Evolutionary conservation across 73 alveolate species (phyloP).

Genomic region (Durusdinium trenchii): DNA sequence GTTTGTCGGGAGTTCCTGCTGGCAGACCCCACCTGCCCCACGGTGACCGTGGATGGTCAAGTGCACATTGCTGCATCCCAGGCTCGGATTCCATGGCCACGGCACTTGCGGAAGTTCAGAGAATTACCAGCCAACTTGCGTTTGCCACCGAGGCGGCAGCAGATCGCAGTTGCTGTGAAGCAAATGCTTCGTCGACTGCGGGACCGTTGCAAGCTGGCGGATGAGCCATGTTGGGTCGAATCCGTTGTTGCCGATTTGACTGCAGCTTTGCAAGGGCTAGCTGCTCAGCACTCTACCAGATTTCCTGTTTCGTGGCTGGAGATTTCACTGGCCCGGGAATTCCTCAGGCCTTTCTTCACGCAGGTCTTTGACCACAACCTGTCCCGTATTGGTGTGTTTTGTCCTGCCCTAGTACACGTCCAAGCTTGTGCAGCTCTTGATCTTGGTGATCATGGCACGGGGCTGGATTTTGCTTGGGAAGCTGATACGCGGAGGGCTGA

Average conservation of each 20-base stretch:
- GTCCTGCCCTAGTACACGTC: neutral
- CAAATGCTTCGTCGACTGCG: neutral
- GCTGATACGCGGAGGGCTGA: neutral
- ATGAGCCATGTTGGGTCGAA: too few species aligned
- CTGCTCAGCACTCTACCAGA: too few species aligned
- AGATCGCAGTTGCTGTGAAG: conserved; percentile 9
- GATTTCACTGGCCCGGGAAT: neutral
- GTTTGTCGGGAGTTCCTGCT: neutral
- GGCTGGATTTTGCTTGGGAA: neutral
- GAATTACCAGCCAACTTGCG: conserved; percentile 38
- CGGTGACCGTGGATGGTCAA: too few species aligned
- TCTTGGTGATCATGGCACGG: neutral
- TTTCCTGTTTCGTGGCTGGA: neutral
- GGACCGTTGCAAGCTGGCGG: too few species aligned
- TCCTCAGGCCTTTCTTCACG: neutral
- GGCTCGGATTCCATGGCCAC: too few species aligned
- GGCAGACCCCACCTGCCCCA: conserved; percentile 20
- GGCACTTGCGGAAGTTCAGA: conserved; percentile 1
- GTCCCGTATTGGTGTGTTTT: neutral
- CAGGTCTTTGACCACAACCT: neutral
- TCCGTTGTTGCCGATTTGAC: too few species aligned
- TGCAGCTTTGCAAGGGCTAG: too few species aligned
- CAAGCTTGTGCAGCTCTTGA: neutral
- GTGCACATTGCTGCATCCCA: neutral
- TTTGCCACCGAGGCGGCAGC: conserved; percentile 33